Conservation (phyloP, 331 rosid genomes). For the Spiraea crenata region DNA sequence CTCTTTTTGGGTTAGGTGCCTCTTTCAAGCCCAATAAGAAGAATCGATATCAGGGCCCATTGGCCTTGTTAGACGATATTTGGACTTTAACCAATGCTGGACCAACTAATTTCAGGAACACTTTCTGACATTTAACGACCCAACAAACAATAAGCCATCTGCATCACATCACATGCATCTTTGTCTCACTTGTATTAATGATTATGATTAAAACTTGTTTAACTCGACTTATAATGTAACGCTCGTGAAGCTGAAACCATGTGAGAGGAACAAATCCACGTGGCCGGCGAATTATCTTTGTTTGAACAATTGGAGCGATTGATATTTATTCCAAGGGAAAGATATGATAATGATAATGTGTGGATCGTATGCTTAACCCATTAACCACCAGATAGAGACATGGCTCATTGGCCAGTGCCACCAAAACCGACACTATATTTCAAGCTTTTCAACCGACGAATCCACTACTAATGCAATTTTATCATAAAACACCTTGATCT, state of each 20-base stretch:
- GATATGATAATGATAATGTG: background rate
- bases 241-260: background rate
- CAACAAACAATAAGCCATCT: too few relatives aligned
- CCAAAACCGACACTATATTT: background rate
- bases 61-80: background rate
- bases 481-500: background rate
- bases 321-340: background rate
- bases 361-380: background rate
- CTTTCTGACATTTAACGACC: too few relatives aligned
- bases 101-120: too few relatives aligned
- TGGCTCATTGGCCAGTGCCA: background rate
- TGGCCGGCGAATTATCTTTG: conserved; percentile 11
- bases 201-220: too few relatives aligned
- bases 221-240: too few relatives aligned
- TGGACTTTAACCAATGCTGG: background rate
- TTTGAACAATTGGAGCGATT: background rate
- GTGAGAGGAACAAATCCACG: background rate
- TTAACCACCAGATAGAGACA: background rate
- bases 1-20: too few relatives aligned
- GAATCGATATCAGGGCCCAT: background rate
- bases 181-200: too few relatives aligned
- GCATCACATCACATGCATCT: too few relatives aligned
- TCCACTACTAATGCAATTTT: background rate
- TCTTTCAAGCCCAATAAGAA: background rate
- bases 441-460: background rate